Evolutionary conservation across 2,329 filamentous ascomycete genomes (phyloP).

Genomic region (Annulohypoxylon truncatum): DNA sequence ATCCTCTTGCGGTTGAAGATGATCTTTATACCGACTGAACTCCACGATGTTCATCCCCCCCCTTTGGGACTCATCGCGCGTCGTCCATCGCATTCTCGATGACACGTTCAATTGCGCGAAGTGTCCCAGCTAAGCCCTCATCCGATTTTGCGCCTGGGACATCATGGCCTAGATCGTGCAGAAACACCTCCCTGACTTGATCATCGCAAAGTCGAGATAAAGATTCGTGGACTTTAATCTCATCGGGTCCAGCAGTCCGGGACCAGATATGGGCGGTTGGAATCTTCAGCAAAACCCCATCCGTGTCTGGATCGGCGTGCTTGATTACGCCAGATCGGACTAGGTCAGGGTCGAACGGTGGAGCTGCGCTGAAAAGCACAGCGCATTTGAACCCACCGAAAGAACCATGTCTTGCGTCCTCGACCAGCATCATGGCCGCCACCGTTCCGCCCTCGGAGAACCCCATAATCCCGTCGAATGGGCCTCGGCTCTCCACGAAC

Average conservation of each 20-base stretch:
- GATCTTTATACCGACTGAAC: slow-evolving; percentile 6
- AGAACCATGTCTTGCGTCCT: slow-evolving; percentile 43
- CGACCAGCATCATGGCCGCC: slow-evolving; percentile 49
- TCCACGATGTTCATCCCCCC: neutral
- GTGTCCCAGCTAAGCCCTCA: slow-evolving; percentile 37
- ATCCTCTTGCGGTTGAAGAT: neutral
- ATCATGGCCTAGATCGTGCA: slow-evolving; percentile 45
- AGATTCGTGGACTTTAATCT: slow-evolving; percentile 31
- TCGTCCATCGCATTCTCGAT: slow-evolving; percentile 41
- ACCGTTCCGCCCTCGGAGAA: slow-evolving; percentile 50
- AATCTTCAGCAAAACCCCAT: slow-evolving; percentile 44
- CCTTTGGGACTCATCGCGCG: neutral
- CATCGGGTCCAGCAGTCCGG: slow-evolving; percentile 32
- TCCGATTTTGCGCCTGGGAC: slow-evolving; percentile 46
- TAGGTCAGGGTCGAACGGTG: slow-evolving; percentile 47
- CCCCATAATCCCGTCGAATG: slow-evolving; percentile 49
- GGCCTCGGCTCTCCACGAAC: slow-evolving; percentile 43
- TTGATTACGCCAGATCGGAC: slow-evolving; percentile 42
- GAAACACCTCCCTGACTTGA: slow-evolving; percentile 41
- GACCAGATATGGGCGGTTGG: slow-evolving; percentile 49
- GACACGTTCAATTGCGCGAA: slow-evolving; percentile 47
- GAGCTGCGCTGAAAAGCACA: slow-evolving; percentile 49
- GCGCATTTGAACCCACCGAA: slow-evolving; percentile 48
- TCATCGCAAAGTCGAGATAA: slow-evolving; percentile 42
- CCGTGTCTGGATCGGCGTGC: slow-evolving; percentile 43